Percentiles rank a stretch among this genome's conserved stretches.
These are phyloP conservation scores for Aspergillus hancockii DNA, from an alignment of 495 filamentous ascomycete species.

Conservation along the genomic window DNA sequence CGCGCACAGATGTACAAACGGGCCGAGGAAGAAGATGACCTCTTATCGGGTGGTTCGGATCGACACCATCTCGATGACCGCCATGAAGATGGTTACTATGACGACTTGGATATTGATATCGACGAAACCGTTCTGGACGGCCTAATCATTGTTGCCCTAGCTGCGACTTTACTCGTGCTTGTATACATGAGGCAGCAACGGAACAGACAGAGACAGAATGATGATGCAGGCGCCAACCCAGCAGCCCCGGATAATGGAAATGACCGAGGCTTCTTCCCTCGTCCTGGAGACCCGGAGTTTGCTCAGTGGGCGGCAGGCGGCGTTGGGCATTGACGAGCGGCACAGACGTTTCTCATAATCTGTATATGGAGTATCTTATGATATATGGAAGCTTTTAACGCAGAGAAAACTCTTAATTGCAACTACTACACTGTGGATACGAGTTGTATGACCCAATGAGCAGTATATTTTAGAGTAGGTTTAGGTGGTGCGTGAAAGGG, in stretches of 20 bases:
- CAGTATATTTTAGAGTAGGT: too few species aligned
- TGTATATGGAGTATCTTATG: slow-evolving; percentile 23
- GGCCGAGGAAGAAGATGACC: slow-evolving; percentile 57
- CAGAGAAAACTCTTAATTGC: background rate
- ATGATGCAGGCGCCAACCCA: slow-evolving; percentile 38
- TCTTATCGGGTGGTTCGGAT: slow-evolving; percentile 53
- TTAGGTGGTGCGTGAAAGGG: too few species aligned
- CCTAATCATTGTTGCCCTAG: slow-evolving; percentile 76
- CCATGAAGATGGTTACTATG: slow-evolving; percentile 65
- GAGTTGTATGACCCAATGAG: slow-evolving; percentile 14
- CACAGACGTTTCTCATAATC: background rate
- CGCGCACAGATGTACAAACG: slow-evolving; percentile 57
- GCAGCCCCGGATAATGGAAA: slow-evolving; percentile 38
- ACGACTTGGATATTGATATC: slow-evolving; percentile 59
- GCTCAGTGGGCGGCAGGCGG: slow-evolving; percentile 74
- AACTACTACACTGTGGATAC: background rate
- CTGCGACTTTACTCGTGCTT: slow-evolving; percentile 71
- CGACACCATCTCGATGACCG: slow-evolving; percentile 50
- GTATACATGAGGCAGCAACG: slow-evolving; percentile 83
- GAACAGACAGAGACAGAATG: slow-evolving; percentile 56
- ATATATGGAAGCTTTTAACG: slow-evolving; percentile 7
- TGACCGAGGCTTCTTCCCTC: slow-evolving; percentile 70
- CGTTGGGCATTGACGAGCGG: slow-evolving; percentile 62
- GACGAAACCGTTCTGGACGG: slow-evolving; percentile 82
- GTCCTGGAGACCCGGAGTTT: slow-evolving; percentile 70